Evolutionary conservation across 768 basidiomycete species (phyloP).

Genomic region (Saitozyma podzolica): DNA sequence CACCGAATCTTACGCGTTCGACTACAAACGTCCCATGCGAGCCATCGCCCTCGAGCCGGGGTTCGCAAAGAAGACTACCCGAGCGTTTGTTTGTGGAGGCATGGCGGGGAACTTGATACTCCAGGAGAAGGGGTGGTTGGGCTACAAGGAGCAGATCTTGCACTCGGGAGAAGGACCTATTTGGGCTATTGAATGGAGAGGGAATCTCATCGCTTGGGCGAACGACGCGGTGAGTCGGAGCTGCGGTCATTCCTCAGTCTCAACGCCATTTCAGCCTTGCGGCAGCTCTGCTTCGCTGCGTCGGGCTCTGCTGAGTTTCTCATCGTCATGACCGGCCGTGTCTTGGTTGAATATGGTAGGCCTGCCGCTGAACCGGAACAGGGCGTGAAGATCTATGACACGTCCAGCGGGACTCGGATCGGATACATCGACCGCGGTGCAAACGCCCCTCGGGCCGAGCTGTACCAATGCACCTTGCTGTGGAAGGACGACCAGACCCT

Average conservation of each 20-base stretch:
- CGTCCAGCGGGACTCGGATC: conserved; percentile 70
- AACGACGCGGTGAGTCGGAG: conserved; percentile 74
- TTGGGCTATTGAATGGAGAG: conserved; percentile 86
- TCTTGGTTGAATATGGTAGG: not conserved
- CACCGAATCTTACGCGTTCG: conserved; percentile 77
- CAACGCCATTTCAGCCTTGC: no score
- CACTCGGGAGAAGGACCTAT: conserved; percentile 89
- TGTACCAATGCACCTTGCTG: conserved; percentile 86
- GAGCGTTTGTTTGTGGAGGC: conserved; percentile 86
- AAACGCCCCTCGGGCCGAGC: conserved; percentile 84
- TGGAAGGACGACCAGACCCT: conserved; percentile 93
- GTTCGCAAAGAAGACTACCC: conserved; percentile 73
- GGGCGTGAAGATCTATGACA: conserved; percentile 95
- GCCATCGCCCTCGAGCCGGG: conserved; percentile 86
- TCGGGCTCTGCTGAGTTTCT: no score
- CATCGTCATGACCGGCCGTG: not conserved
- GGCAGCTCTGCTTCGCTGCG: no score
- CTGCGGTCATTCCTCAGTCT: not conserved
- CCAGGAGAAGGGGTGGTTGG: conserved; percentile 94
- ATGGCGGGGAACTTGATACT: conserved; percentile 82
- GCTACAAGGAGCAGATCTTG: conserved; percentile 82
- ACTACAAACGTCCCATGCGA: conserved; percentile 89
- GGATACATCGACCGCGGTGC: conserved; percentile 79
- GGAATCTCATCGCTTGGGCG: conserved; percentile 88
- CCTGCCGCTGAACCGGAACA: conserved; percentile 41